Evolutionary conservation across 306 rosid genomes (phyloP), one percentile per base, ranked within the genome.

Genomic region (Sicyos baderoa): DNA sequence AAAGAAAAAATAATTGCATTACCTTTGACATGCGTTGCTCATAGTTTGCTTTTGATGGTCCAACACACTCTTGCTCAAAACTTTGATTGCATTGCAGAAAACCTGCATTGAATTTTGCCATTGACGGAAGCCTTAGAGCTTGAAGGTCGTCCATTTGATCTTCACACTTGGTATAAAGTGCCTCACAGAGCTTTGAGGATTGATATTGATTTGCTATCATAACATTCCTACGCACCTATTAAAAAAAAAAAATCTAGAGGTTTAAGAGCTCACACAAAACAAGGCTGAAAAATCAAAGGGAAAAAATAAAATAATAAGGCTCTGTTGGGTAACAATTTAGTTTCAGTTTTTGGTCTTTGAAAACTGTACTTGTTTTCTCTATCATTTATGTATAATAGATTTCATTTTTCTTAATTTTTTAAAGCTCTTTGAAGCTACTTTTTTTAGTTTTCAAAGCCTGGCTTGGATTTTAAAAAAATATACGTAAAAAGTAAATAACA

Each of bases 91-190:
- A 89, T 44, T 82, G 89, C 76, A 82, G 74, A 82, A 90, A 85
- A 75, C 97, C 97, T 60, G 95, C 98, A 79, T 90, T 86, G 61
- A 93, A 93, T 76, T 93, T 93, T 47, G 98, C 96, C 96, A 93
- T 85, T 75, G 96, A 86, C 37, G 98, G 98, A 74, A 93, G 98
- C 75, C 84, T 82, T 49, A 93, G 96, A 77, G 79, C 86, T 84
- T 93, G 98, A 72, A 89, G 97, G 27, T 88, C 88, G 77, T 93
- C 98, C 98, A 93, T 89, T 73, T 77, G 73, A 72, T 93, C 98
- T 79, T 93, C 98, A 47, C 98, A 93, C 69, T 73, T 82, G 40
- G 82, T 93, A 79, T 89, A 93, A 73, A 88, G 76, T 57, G 76
- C 87, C 78, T 88, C 98, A 3, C 98, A 93, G 54, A 90, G 87